Conservation (phyloP, 2,329 filamentous ascomycete species). For the Penicillium brasilianum region DNA sequence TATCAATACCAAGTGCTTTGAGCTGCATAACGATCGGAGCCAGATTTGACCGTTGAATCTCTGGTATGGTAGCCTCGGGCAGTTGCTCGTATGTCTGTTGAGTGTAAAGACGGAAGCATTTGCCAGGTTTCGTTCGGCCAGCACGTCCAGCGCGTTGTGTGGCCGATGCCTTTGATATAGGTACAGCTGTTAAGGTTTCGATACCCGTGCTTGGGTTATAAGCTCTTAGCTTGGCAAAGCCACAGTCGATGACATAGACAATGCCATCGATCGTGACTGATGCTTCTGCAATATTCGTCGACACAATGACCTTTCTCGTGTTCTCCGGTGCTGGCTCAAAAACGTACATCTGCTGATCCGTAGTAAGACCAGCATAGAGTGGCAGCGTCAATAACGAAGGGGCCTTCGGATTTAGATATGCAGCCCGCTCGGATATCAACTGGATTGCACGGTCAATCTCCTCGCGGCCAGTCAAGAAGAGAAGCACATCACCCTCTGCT, state of each 20-base stretch:
- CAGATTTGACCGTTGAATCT: constrained; percentile 90
- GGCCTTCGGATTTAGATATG: constrained; percentile 64
- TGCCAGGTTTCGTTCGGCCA: constrained; percentile 85
- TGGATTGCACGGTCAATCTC: constrained; percentile 88
- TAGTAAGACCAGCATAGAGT: constrained; percentile 85
- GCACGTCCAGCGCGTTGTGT: constrained; percentile 88
- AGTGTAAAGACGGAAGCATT: constrained; percentile 92
- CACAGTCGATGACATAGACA: constrained; percentile 86
- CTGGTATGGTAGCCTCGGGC: constrained; percentile 76
- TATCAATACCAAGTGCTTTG: constrained; percentile 93
- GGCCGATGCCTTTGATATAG: constrained; percentile 90
- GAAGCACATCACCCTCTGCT: constrained; percentile 79
- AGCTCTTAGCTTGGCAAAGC: constrained; percentile 86
- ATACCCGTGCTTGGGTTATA: constrained; percentile 86
- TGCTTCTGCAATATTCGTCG: constrained; percentile 95
- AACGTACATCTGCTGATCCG: constrained; percentile 92
- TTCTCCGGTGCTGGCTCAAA: constrained; percentile 83
- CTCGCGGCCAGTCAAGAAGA: constrained; percentile 91
- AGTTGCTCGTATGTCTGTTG: constrained; percentile 71
- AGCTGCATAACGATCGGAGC: constrained; percentile 87
- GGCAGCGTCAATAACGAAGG: constrained; percentile 72
- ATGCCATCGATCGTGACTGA: constrained; percentile 94
- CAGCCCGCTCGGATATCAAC: constrained; percentile 73
- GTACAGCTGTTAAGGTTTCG: constrained; percentile 79
- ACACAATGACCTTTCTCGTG: constrained; percentile 87